Base-by-base conservation (phyloP, 2,329 filamentous ascomycete genomes). In the Coniochaeta hoffmannii region DNA sequence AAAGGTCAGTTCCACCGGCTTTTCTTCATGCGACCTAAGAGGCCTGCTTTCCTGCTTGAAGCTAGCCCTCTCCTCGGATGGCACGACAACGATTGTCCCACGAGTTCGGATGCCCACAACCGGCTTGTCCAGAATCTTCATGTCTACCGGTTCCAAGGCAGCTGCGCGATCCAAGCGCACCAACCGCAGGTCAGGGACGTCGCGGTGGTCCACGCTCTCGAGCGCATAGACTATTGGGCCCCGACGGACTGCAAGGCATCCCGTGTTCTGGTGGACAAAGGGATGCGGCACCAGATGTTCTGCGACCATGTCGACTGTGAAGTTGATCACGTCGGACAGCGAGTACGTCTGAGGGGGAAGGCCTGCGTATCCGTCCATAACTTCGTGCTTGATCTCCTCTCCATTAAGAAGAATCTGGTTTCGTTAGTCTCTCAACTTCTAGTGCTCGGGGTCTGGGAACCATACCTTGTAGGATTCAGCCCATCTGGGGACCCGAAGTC, bases 1-100 rank as follows among this genome's bases (percentile, higher is more conserved):
- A 64, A 81, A 81, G 1, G 69, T 64, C 38, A 83, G 63, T 3
- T 74, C 69, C 34, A 62, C 56, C 10, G 17, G 34, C 2, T 44
- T 58, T 49, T 49, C 52, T 3, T 34, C 34, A 0, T 61, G 59
- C 58, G 54, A 61, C 59, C 49, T 54, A 53, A 38, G 55, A 50
- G 24, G 30, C 58, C 52, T 66, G 59, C 34, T 60, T 53, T 61
- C 53, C 28, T 58, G 59, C 17, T 57, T 60, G 41, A 54, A 54
- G 11, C 17, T 22, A 12, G 55, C 7, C 2, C 41, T 46, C 14
- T 44, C 31, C 36, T 55, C 19, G 1, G 55, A 28, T 19, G 26
- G 41, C 15, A 30, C 22, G 6, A 24, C 41, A 26, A 49, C 12
- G 41, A 49, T 19, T 8, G 22, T 49, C 15, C 12, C 41, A 26